A percentile compares a stretch with the other conserved stretches of the same genome.
Conservation (phyloP, 768 basidiomycete species). For the Termitomyces sp. region DNA sequence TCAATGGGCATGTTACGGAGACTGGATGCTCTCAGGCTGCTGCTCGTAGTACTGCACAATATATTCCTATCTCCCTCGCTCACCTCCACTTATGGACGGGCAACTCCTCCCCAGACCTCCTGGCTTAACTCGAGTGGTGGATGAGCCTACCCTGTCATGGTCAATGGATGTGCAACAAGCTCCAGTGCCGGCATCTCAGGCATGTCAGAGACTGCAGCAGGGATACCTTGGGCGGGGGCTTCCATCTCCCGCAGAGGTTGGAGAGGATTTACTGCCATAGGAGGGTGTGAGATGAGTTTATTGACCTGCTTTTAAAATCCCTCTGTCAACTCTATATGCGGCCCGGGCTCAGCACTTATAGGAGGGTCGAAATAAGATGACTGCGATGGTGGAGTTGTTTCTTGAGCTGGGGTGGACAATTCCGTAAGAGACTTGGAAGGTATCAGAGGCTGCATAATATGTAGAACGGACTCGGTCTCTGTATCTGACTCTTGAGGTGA, state of each 20-base stretch:
- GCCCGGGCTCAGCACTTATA: neutral
- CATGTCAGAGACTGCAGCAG: neutral
- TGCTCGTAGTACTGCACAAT: conserved; percentile 6
- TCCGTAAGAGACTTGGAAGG: neutral
- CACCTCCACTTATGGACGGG: neutral
- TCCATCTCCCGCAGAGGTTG: neutral
- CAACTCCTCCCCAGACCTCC: conserved; percentile 17
- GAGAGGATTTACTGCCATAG: neutral
- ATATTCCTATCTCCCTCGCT: conserved; percentile 5
- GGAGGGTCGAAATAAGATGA: conserved; percentile 1
- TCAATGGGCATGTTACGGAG: conserved; percentile 13
- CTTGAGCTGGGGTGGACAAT: neutral
- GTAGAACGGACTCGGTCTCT: conserved; percentile 1
- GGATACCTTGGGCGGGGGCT: neutral
- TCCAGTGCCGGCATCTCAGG: conserved; percentile 7
- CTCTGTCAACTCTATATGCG: too few relatives aligned
- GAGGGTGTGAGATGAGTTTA: neutral
- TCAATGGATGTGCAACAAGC: conserved; percentile 2
- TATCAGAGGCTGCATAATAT: neutral
- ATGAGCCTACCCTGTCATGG: neutral
- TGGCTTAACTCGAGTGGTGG: conserved; percentile 13
- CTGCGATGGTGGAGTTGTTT: neutral
- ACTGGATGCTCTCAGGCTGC: conserved; percentile 14
- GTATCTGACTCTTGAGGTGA: neutral
- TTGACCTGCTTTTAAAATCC: neutral